Conservation (phyloP, 306 rosid genomes). For the Spatholobus suberectus region DNA sequence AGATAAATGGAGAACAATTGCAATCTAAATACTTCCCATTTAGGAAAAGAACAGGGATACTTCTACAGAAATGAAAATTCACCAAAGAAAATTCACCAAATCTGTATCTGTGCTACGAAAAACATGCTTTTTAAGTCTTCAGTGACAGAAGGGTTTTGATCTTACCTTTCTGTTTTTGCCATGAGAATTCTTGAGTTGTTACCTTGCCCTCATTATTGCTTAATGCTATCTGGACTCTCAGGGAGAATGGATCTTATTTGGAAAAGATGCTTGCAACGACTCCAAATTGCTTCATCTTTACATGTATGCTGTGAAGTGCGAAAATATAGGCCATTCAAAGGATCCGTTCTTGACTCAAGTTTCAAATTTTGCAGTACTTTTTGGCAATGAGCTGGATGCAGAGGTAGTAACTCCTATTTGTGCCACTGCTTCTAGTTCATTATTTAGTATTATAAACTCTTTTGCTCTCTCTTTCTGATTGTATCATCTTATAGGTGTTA, state of each 20-base stretch:
- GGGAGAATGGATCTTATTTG: conserved; percentile 98
- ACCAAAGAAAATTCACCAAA: too few relatives aligned
- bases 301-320: conserved; percentile 76
- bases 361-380: conserved; percentile 88
- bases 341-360: conserved; percentile 96
- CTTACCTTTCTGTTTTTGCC: conserved; percentile 27
- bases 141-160: conserved; percentile 5
- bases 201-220: conserved; percentile 16
- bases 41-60: conserved; percentile 18
- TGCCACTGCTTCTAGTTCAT: conserved; percentile 30
- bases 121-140: not conserved
- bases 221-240: conserved; percentile 50
- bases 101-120: conserved; percentile 6
- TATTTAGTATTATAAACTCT: conserved; percentile 20
- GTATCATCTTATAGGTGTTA: conserved; percentile 74
- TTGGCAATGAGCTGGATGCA: conserved; percentile 99
- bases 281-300: conserved; percentile 66
- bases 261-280: conserved; percentile 71
- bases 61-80: conserved; percentile 2
- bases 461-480: conserved; percentile 32
- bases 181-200: conserved; percentile 8
- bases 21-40: conserved; percentile 7
- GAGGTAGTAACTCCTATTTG: conserved; percentile 68
- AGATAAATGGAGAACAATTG: conserved; percentile 23
- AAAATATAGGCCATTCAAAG: conserved; percentile 78